phyloP scores from a whole-genome alignment of 495 filamentous ascomycete genomes.

The Tuber melanosporum region DNA sequence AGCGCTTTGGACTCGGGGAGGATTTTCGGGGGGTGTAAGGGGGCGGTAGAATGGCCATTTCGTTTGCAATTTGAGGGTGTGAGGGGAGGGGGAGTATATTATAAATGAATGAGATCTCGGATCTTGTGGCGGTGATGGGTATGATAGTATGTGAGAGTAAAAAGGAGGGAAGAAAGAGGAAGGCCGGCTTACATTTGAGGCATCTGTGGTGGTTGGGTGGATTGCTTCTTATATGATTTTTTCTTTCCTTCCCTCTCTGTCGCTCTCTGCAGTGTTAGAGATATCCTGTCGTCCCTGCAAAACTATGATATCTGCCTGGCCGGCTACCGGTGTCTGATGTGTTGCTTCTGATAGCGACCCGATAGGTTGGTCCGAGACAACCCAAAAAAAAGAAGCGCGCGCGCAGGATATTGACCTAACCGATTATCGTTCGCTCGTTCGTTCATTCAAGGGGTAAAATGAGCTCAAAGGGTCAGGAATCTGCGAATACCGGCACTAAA shows the following conservation, averaged over 20 bases:
- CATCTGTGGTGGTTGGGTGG: conserved; percentile 15
- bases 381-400: neutral
- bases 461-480: neutral
- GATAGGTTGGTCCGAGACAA: neutral
- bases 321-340: neutral
- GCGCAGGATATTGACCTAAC: neutral
- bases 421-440: neutral
- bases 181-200: conserved; percentile 34
- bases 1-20: conserved; percentile 31
- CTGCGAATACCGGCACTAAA: neutral
- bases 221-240: conserved; percentile 24
- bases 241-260: neutral
- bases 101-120: conserved; percentile 1
- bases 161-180: conserved; percentile 17
- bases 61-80: conserved; percentile 3
- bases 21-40: conserved; percentile 37
- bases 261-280: neutral
- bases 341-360: neutral
- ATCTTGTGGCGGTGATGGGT: neutral
- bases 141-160: neutral
- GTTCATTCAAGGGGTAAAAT: neutral
- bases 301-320: neutral
- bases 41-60: conserved; percentile 40
- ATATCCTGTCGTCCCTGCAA: neutral
- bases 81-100: conserved; percentile 9